Conservation (phyloP, 768 basidiomycete species). For the Tylopilus intermedius region DNA sequence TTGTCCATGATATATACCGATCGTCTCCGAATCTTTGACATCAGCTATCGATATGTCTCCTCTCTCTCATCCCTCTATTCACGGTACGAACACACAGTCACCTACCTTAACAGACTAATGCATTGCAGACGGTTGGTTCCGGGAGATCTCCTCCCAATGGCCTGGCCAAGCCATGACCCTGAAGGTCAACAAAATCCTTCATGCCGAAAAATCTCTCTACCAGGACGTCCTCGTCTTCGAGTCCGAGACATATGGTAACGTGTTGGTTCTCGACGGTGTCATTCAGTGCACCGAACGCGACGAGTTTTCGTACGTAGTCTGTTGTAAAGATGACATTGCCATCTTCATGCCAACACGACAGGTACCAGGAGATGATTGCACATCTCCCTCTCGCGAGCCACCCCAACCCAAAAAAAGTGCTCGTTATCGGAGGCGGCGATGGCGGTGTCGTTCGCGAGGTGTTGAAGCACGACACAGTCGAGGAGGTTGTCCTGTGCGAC, state of each 20-base stretch:
- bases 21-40: too few relatives aligned
- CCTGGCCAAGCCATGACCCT: slow-evolving; percentile 96
- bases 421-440: slow-evolving; percentile 98
- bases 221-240: slow-evolving; percentile 66
- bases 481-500: slow-evolving; percentile 91
- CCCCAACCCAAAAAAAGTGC: slow-evolving; percentile 91
- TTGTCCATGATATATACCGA: too few relatives aligned
- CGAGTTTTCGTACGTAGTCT: slow-evolving; percentile 85
- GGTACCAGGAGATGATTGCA: slow-evolving; percentile 74
- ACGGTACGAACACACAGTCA: slow-evolving; percentile 31
- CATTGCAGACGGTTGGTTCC: slow-evolving; percentile 84
- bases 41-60: slow-evolving; percentile 35
- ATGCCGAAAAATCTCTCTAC: slow-evolving; percentile 87
- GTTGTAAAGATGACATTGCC: neutral
- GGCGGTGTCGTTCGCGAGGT: slow-evolving; percentile 97
- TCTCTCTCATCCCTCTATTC: slow-evolving; percentile 52
- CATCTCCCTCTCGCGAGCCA: slow-evolving; percentile 95
- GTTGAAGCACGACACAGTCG: slow-evolving; percentile 86
- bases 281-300: slow-evolving; percentile 75
- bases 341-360: neutral
- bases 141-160: slow-evolving; percentile 93
- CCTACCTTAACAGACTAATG: neutral
- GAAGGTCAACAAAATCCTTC: slow-evolving; percentile 92
- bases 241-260: neutral
- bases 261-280: neutral